Percentiles rank a stretch among this genome's conserved stretches.
Evolutionary conservation across 108 stramenopile species (phyloP).

Genomic region (Fistulifera pelliculosa): DNA sequence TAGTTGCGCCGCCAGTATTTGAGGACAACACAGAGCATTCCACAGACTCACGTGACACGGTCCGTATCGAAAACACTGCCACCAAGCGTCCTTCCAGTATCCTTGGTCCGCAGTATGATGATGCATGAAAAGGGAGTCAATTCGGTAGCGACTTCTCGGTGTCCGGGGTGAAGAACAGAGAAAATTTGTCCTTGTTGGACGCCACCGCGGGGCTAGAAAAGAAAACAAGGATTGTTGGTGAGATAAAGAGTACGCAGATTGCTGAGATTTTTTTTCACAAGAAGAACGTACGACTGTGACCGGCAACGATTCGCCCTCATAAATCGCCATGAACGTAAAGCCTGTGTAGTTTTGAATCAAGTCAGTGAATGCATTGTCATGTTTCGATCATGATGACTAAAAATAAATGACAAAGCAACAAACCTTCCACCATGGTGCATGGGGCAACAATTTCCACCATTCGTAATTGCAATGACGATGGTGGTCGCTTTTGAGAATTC

Average conservation of each 20-base stretch:
- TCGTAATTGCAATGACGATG: too few relatives aligned
- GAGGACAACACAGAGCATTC: slow-evolving; percentile 59
- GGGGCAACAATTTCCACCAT: slow-evolving; percentile 5
- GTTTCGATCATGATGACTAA: background rate
- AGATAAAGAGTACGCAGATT: background rate
- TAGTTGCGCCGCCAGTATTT: slow-evolving; percentile 69
- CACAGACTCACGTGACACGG: slow-evolving; percentile 53
- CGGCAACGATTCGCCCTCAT: background rate
- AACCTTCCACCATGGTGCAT: slow-evolving; percentile 4
- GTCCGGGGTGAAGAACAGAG: background rate
- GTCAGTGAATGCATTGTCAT: background rate
- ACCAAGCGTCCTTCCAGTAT: slow-evolving; percentile 70
- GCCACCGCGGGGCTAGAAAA: slow-evolving; percentile 1
- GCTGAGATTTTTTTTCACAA: background rate
- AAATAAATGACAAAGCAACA: background rate
- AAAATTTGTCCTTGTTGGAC: slow-evolving; percentile 5
- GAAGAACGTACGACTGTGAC: background rate
- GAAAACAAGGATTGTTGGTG: background rate
- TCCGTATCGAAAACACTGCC: slow-evolving; percentile 47
- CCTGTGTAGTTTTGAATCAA: background rate
- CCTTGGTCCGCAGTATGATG: slow-evolving; percentile 17
- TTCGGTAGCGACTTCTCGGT: background rate
- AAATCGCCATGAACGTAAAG: slow-evolving; percentile 1
- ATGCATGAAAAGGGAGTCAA: slow-evolving; percentile 1
- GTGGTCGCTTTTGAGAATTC: too few relatives aligned